Evolutionary conservation across 257 asterid genomes (phyloP), one percentile per base, ranked within the genome.

Genomic region (Solanum boliviense): DNA sequence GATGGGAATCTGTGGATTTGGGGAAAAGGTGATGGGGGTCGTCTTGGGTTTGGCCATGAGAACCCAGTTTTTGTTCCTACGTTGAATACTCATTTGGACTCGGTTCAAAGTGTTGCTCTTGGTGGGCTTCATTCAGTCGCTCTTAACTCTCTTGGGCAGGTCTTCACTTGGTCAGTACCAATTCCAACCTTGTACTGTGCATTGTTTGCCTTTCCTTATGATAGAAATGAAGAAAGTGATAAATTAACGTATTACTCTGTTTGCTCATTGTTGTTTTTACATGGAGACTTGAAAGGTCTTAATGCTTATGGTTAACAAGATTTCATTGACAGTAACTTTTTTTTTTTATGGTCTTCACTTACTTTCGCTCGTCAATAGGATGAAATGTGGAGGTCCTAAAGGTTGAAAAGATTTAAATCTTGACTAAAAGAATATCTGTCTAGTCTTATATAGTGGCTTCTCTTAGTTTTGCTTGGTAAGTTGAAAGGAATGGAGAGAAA

Each of bases 11-110:
- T 97, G 23, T 97, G 98, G 95, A 89, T 95, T 52, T 95, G 99
- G 98, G 98, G 98, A 11, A 97, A 97, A 94, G 99, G 99, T 32
- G 99, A 97, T 87, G 98, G 99, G 16, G 99, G 99, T 46, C 93
- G 99, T 52, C 98, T 97, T 10, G 98, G 99, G 5, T 92, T 94
- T 65, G 99, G 98, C 58, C 93, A 97, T 23, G 99, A 97, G 87
- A 89, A 91, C 70, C 88, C 99, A 8, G 88, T 90, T 36, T 95
- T 95, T 89, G 91, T 93, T 71, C 99, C 99, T n/a, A 91, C 94
- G 13, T 74, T 90, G 88, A 97, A 95, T 84, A 88, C 90, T 21
- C 65, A 91, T 89, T 29, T 95, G 89, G 95, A 86, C 2, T 87
- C 91, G 8, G 89, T 95, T 13, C 83, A 36, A 83, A 92, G 93